Evolutionary conservation across 2,329 filamentous ascomycete species (phyloP).

Genomic region (Neopestalotiopsis sp.): DNA sequence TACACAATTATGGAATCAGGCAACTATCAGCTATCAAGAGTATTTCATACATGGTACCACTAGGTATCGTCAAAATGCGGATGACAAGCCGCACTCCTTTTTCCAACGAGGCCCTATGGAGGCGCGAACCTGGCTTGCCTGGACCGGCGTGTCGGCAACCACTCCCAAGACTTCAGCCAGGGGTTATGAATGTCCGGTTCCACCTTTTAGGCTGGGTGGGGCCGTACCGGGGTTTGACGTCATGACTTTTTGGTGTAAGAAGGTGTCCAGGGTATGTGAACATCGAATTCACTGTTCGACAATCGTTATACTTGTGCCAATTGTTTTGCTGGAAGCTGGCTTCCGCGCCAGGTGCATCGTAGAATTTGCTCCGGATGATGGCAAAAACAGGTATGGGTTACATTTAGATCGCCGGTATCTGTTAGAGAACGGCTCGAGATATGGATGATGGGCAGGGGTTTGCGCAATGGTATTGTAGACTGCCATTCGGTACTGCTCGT

Average conservation of each 20-base stretch:
- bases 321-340: neutral
- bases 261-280: neutral
- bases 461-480: too few relatives aligned
- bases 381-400: neutral
- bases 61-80: neutral
- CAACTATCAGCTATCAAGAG: too few relatives aligned
- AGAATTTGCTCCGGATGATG: neutral
- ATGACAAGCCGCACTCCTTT: neutral
- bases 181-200: neutral
- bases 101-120: neutral
- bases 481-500: too few relatives aligned
- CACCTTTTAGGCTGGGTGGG: constrained; percentile 8
- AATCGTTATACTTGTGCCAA: neutral
- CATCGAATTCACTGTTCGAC: neutral
- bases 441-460: too few relatives aligned
- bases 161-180: neutral
- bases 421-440: too few relatives aligned
- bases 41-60: too few relatives aligned
- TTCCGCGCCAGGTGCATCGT: neutral
- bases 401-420: too few relatives aligned
- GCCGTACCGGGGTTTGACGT: neutral
- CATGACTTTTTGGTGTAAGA: neutral
- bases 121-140: too few relatives aligned
- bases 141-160: neutral
- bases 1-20: neutral